Evolutionary conservation across 305 asterid species (phyloP).

Genomic region (Fraxinus angustifolia): DNA sequence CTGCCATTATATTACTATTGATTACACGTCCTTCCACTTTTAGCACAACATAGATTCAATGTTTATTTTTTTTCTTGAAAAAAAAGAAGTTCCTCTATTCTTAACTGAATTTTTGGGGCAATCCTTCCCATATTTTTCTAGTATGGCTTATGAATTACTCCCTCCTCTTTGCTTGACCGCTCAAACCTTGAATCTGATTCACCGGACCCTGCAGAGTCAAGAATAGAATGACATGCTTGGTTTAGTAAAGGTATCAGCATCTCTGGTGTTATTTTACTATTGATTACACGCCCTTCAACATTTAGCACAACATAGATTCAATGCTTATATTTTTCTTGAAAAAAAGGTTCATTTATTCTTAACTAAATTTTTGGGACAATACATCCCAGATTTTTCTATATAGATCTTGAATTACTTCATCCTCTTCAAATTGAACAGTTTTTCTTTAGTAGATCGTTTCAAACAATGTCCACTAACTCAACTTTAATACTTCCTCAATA

Average conservation of each 20-base stretch:
- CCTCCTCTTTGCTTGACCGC: not conserved
- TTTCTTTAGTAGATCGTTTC: not conserved
- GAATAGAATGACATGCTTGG: slow-evolving; percentile 82
- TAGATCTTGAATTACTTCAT: not conserved
- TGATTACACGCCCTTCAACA: slow-evolving; percentile 6
- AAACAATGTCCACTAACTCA: not conserved
- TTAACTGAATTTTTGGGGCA: not conserved
- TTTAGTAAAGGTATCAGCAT: slow-evolving; percentile 66
- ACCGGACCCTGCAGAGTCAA: slow-evolving; percentile 60
- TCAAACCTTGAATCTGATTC: not conserved
- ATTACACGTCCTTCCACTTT: slow-evolving; percentile 10
- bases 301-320: not conserved
- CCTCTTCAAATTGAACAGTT: not conserved
- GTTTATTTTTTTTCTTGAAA: not conserved
- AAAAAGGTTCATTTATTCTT: not conserved
- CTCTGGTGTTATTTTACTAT: slow-evolving; percentile 21
- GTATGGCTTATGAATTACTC: not conserved
- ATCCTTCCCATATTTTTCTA: not conserved
- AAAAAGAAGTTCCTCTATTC: not conserved
- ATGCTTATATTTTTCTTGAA: not conserved
- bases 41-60: not conserved
- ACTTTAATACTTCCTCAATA: not conserved
- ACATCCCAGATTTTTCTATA: not conserved
- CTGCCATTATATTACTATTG: slow-evolving; percentile 20
- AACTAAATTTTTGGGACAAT: not conserved